Evolutionary conservation across 2,329 filamentous ascomycete species (phyloP), one percentile per base, ranked within the genome.

Genomic region (Zymoseptoria crescenta): DNA sequence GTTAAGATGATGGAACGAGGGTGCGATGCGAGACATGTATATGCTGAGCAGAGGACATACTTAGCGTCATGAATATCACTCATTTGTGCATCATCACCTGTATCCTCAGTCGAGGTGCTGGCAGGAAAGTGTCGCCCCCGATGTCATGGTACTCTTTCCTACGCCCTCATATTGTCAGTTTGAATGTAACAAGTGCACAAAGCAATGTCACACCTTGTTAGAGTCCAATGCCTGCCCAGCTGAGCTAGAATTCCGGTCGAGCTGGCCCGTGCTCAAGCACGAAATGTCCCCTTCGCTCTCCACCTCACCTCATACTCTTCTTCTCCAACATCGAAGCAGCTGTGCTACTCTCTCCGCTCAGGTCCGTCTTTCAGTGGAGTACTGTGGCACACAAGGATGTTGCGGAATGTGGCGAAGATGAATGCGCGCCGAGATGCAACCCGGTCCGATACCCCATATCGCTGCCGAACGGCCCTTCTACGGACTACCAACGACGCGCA

Each of bases 1-100:
- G n/a, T 20, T 20, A 57, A 57, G 53, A 55, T 9, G 49, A 19
- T 35, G 50, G 28, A 51, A 58, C 56, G 58, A 56, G 19, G 54
- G 50, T 45, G 35, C 35, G 35, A 13, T 45, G 35, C 35, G 13
- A 45, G 35, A 45, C n/a, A 16, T 45, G 35, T 45, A 45, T 45
- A 45, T 45, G 35, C 35, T 45, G 35, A 45, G 35, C 35, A 45
- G 13, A 16, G 35, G n/a, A 16, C 35, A 45, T n/a, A 45, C 35
- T 45, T 45, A 45, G 35, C 35, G 35, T 45, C 13, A 45, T 45
- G 16, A 45, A 45, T n/a, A n/a, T 16, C 35, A 16, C 35, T 45
- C 35, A 45, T 45, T 45, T 45, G 35, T 45, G n/a, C 35, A 45
- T 45, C 35, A 45, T 4, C 35, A 16, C 16, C 35, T 13, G 35